These are phyloP conservation scores for Stephanodiscus minutulus DNA, from an alignment of 108 stramenopile species.

Conservation along the genomic window DNA sequence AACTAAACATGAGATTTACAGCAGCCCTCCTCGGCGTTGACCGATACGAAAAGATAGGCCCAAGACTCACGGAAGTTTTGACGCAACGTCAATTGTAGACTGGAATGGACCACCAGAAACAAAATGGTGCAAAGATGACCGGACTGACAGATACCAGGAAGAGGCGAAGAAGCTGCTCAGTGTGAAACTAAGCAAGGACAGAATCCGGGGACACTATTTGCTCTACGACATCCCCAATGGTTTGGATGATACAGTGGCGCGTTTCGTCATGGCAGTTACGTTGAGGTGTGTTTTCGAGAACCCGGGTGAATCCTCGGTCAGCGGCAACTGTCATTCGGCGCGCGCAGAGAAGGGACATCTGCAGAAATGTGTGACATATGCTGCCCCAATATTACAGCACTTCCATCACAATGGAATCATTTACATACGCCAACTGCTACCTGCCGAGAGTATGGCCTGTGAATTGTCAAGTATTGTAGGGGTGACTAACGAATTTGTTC, in stretches of 20 bases:
- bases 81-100: background rate
- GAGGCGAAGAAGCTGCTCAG: constrained; percentile 11
- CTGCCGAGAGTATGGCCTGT: constrained; percentile 5
- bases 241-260: constrained; percentile 24
- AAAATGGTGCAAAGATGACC: background rate
- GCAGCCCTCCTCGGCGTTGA: background rate
- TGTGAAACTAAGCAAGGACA: constrained; percentile 1
- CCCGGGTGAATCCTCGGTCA: constrained; percentile 12
- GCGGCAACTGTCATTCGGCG: constrained; percentile 7
- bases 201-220: constrained; percentile 27
- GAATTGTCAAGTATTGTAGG: constrained; percentile 3
- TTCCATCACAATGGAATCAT: constrained; percentile 16
- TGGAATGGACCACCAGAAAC: background rate
- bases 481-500: constrained; percentile 21
- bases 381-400: constrained; percentile 20
- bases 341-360: constrained; percentile 9
- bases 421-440: constrained; percentile 37
- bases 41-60: background rate
- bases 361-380: constrained; percentile 8
- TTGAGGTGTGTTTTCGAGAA: constrained; percentile 14
- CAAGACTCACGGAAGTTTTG: background rate
- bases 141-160: background rate
- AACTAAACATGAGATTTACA: background rate
- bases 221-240: constrained; percentile 32
- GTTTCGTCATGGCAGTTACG: constrained; percentile 24